Evolutionary conservation across 176 grass and related monocot genomes (phyloP).

Genomic region (Olyra latifolia): DNA sequence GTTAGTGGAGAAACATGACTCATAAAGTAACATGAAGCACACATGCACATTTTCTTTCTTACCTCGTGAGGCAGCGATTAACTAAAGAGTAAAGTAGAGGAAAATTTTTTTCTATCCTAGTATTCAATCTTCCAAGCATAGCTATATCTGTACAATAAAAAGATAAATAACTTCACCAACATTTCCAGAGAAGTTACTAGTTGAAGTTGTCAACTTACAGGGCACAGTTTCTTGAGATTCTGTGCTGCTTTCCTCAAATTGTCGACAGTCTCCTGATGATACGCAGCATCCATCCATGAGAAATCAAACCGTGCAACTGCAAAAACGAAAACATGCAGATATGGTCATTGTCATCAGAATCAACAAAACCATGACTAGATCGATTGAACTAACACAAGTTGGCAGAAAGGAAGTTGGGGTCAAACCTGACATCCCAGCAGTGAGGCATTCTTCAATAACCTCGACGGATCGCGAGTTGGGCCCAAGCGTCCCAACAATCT

Average conservation of each 20-base stretch:
- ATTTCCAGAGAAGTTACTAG: background rate
- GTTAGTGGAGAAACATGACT: background rate
- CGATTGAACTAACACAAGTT: background rate
- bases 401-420: background rate
- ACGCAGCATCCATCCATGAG: slow-evolving; percentile 77
- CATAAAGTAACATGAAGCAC: background rate
- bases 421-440: slow-evolving; percentile 95
- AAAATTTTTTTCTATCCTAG: background rate
- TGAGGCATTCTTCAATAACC: slow-evolving; percentile 83
- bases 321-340: slow-evolving; percentile 24
- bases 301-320: slow-evolving; percentile 95
- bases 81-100: background rate
- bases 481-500: slow-evolving; percentile 92
- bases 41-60: background rate
- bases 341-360: background rate
- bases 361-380: background rate
- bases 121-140: background rate
- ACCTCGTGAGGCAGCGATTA: background rate
- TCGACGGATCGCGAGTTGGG: slow-evolving; percentile 75
- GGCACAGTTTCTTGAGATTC: slow-evolving; percentile 84
- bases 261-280: slow-evolving; percentile 88
- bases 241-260: slow-evolving; percentile 82
- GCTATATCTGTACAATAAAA: background rate
- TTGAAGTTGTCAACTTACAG: slow-evolving; percentile 58
- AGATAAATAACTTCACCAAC: background rate